Base-by-base conservation (phyloP, 257 asterid species). In the Solanum habrochaites region DNA sequence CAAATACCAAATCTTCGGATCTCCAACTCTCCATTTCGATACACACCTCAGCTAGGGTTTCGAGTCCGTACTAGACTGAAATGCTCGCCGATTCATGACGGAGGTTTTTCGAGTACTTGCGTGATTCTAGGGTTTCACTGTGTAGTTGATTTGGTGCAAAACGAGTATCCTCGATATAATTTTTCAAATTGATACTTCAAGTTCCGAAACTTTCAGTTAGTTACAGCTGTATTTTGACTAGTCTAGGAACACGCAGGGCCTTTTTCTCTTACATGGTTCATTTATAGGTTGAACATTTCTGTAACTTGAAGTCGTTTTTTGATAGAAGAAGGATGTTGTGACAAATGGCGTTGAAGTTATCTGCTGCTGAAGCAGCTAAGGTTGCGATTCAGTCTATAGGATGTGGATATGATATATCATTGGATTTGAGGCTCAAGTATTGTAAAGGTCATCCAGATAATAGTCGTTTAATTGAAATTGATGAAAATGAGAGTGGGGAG, bases 351-450 rank as follows among this genome's bases (percentile, higher is more conserved):
- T 94, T 95, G 45, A 97, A 91, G 92, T 95, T 97, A 80, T 93
- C 96, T 0, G 95, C 99, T 88, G 90, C 89, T 83, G 99, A 96
- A 83, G 98, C 98, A 11, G 99, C 99, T 40, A 91, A 92, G 87
- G 94, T 96, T 85, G 98, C 99, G 71, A 91, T 97, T 91, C 90
- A 88, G 88, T 95, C 98, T n/a, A 93, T 97, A 92, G 99, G 99
- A 83, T 92, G 93, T 85, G 99, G 99, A 86, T 96, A 95, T 83
- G 99, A 97, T 85, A 91, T 95, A 86, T 91, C 98, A 9, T 88
- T 94, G 67, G 99, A 97, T 89, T 93, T 97, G 89, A 95, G 99
- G 91, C 93, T 97, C 8, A 97, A 95, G 89, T 97, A 96, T 89
- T 95, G 99, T 74, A 97, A 97, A 91, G 96, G 98, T 11, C 95